Evolutionary conservation across 1,139 yeast genomes (phyloP).

Genomic region (Zygosaccharomyces pseudobailii): DNA sequence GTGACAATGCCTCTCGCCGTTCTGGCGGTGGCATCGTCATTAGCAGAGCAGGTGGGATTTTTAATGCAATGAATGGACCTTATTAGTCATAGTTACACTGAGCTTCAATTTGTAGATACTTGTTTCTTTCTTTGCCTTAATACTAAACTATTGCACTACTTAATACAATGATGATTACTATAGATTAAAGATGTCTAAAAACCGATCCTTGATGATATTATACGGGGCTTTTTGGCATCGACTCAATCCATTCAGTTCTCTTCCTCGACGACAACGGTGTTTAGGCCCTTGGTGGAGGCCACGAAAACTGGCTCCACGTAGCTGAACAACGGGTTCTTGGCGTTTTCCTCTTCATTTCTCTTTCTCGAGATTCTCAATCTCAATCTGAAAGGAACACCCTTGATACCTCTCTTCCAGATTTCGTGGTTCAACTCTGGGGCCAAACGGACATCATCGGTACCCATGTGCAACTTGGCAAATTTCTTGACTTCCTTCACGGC

Average conservation of each 20-base stretch:
- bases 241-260: constrained; percentile 47
- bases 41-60: constrained; percentile 18
- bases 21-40: constrained; percentile 10
- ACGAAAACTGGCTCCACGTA: constrained; percentile 97
- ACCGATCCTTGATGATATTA: constrained; percentile 12
- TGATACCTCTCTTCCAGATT: constrained; percentile 99
- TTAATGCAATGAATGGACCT: constrained; percentile 37
- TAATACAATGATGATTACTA: constrained; percentile 3
- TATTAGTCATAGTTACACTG: constrained; percentile 39
- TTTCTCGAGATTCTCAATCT: constrained; percentile 99
- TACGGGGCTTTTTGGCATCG: constrained; percentile 9
- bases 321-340: constrained; percentile 96
- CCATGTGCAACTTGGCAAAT: constrained; percentile 98
- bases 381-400: constrained; percentile 97
- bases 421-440: constrained; percentile 98
- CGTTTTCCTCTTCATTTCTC: constrained; percentile 99
- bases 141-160: constrained; percentile 1
- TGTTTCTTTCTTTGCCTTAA: neutral
- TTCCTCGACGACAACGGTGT: constrained; percentile 95
- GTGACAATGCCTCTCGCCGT: constrained; percentile 13
- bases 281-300: constrained; percentile 94
- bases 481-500: constrained; percentile 99
- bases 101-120: constrained; percentile 8
- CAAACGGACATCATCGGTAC: constrained; percentile 97
- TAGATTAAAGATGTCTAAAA: constrained; percentile 4